phyloP scores from a whole-genome alignment of 2,329 filamentous ascomycete species.

The Biscogniauxia marginata region DNA sequence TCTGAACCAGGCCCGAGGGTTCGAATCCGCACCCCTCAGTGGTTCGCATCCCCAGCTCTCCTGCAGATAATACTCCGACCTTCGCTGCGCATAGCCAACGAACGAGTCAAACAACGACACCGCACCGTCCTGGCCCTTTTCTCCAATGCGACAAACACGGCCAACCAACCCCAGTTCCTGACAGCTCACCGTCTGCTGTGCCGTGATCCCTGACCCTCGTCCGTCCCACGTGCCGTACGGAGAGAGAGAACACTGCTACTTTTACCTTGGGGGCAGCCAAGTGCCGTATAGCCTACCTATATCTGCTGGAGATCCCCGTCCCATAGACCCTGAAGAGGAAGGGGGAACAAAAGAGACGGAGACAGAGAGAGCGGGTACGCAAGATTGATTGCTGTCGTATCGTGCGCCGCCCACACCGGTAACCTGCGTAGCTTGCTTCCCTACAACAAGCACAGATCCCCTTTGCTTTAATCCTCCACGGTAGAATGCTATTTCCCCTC shows the following conservation, averaged over 20 bases:
- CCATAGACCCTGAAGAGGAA: conserved; percentile 7
- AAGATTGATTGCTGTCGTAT: conserved; percentile 11
- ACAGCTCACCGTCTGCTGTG: conserved; percentile 21
- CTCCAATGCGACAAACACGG: conserved; percentile 16
- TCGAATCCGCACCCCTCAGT: conserved; percentile 17
- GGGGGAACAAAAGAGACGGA: background rate
- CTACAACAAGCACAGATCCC: conserved; percentile 11
- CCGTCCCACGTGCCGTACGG: conserved; percentile 22
- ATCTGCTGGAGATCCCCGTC: conserved; percentile 2
- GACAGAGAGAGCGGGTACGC: background rate
- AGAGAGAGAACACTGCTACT: conserved; percentile 6
- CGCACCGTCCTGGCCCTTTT: conserved; percentile 7
- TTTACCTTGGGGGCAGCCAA: background rate
- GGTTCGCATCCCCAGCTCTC: conserved; percentile 20
- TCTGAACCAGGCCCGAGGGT: conserved; percentile 13
- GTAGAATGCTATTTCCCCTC: conserved; percentile 24
- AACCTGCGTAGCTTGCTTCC: conserved; percentile 16
- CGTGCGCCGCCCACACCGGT: conserved; percentile 25
- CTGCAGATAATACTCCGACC: conserved; percentile 29
- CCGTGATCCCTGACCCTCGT: conserved; percentile 17
- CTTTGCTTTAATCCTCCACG: conserved; percentile 6
- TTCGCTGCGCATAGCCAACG: conserved; percentile 20
- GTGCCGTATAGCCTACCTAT: background rate
- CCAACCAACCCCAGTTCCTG: conserved; percentile 18
- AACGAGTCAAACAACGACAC: conserved; percentile 16